phyloP scores from a whole-genome alignment of 495 filamentous ascomycete species.

The Aspergillus leporis region DNA sequence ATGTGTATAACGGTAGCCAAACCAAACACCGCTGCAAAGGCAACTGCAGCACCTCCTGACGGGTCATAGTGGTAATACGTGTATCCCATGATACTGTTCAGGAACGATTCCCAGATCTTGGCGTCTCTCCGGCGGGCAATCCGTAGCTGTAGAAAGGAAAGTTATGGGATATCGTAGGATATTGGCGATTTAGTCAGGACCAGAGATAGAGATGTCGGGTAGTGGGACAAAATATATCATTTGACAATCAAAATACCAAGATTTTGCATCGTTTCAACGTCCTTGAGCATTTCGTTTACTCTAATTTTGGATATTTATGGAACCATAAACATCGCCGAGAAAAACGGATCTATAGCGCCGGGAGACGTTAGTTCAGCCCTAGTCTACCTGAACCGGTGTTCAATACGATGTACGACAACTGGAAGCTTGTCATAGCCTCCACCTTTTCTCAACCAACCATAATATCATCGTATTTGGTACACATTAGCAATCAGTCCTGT shows the following conservation, averaged over 20 bases:
- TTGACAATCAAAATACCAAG: neutral
- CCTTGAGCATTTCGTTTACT: neutral
- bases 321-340: neutral
- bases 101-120: neutral
- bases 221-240: neutral
- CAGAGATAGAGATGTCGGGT: neutral
- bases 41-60: constrained; percentile 44
- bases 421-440: neutral
- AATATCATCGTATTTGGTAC: neutral
- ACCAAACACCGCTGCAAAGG: constrained; percentile 55
- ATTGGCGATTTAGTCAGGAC: too few species aligned
- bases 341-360: neutral
- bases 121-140: neutral
- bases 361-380: neutral
- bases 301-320: neutral
- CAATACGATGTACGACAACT: constrained; percentile 2
- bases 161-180: too few species aligned
- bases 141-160: neutral
- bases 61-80: constrained; percentile 37
- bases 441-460: neutral
- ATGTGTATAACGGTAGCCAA: constrained; percentile 46
- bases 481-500: neutral
- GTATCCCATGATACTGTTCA: constrained; percentile 10
- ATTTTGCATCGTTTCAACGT: neutral
- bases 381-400: neutral